These are phyloP conservation scores for Microbotryum silenes-acaulis DNA, from an alignment of 1,284 basidiomycete genomes.

Conservation along the genomic window DNA sequence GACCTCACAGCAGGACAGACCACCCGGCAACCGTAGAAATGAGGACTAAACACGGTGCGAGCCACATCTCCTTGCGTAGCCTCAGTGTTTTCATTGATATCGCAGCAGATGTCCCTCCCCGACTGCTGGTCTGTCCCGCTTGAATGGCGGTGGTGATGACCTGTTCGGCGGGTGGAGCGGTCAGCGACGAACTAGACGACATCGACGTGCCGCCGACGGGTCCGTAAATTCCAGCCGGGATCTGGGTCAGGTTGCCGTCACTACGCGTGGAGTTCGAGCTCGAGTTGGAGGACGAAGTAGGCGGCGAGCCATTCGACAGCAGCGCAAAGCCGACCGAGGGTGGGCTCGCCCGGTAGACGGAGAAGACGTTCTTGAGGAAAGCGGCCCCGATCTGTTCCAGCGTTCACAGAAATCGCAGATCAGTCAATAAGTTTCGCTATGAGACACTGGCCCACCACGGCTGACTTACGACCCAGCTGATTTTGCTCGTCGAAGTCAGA, in stretches of 20 bases:
- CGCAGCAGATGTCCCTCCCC: background rate
- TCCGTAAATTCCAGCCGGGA: conserved; percentile 25
- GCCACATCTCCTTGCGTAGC: too few relatives aligned
- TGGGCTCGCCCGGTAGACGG: conserved; percentile 45
- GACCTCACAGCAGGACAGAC: too few relatives aligned
- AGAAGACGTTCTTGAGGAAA: conserved; percentile 40
- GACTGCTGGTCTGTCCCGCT: conserved; percentile 17
- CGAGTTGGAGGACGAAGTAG: background rate
- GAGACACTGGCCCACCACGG: too few relatives aligned
- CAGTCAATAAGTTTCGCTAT: background rate
- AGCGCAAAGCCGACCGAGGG: conserved; percentile 46
- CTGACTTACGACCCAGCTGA: conserved; percentile 44
- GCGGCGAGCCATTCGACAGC: conserved; percentile 31
- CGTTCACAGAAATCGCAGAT: background rate
- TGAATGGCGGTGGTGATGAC: conserved; percentile 28
- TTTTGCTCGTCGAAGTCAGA: conserved; percentile 45
- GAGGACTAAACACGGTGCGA: too few relatives aligned
- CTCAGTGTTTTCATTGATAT: too few relatives aligned
- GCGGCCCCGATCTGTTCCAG: conserved; percentile 34
- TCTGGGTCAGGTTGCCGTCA: conserved; percentile 8
- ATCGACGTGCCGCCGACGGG: conserved; percentile 14
- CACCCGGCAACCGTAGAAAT: too few relatives aligned
- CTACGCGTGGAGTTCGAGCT: conserved; percentile 8
- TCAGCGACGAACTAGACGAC: too few relatives aligned
- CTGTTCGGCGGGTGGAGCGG: conserved; percentile 12